Evolutionary conservation across 2,329 filamentous ascomycete genomes (phyloP).

Genomic region (Fusarium brachygibbosum): DNA sequence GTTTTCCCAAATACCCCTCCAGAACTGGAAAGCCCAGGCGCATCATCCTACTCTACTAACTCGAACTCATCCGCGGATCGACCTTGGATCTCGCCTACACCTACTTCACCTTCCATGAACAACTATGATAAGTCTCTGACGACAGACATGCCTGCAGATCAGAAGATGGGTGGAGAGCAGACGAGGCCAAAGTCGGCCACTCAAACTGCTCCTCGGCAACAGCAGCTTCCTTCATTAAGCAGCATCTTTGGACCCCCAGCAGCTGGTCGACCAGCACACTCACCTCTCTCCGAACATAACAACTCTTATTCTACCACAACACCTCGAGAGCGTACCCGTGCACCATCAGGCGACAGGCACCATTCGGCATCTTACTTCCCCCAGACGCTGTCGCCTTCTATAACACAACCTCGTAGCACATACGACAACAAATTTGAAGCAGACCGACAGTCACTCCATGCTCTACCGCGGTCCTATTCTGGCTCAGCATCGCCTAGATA

Average conservation of each 20-base stretch:
- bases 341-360: constrained; percentile 57
- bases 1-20: constrained; percentile 67
- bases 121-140: constrained; percentile 66
- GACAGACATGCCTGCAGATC: constrained; percentile 59
- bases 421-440: constrained; percentile 62
- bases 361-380: constrained; percentile 65
- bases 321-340: constrained; percentile 62
- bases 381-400: constrained; percentile 53
- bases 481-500: constrained; percentile 62
- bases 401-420: constrained; percentile 61
- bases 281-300: constrained; percentile 63
- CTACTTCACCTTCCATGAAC: constrained; percentile 68
- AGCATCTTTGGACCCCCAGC: constrained; percentile 68
- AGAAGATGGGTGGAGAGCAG: constrained; percentile 56
- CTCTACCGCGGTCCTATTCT: constrained; percentile 55
- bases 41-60: constrained; percentile 62
- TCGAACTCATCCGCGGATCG: constrained; percentile 59
- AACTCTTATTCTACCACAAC: constrained; percentile 59
- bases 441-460: constrained; percentile 55
- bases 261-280: constrained; percentile 59
- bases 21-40: constrained; percentile 66
- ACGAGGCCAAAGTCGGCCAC: constrained; percentile 53
- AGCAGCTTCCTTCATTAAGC: constrained; percentile 69
- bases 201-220: constrained; percentile 57
- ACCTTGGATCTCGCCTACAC: constrained; percentile 58